Evolutionary conservation across 352 stramenopile species (phyloP), one percentile per base, ranked within the genome.

Genomic region (Globisporangium lucens): DNA sequence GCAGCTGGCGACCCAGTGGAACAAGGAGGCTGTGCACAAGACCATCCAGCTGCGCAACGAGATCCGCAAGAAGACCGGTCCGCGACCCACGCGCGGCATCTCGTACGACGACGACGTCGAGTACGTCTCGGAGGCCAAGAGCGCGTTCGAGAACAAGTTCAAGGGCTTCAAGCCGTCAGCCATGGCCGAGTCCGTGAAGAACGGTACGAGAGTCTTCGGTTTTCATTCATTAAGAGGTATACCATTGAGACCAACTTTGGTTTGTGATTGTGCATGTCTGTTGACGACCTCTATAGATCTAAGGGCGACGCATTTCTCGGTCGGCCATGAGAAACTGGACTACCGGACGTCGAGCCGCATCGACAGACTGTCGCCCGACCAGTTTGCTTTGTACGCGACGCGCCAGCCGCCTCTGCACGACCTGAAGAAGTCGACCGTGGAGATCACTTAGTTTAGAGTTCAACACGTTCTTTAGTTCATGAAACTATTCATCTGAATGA

Each of bases 81-180:
- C 80, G 13, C 73, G 75, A 10, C 75, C 76, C 29, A 87, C 82
- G 27, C 72, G 78, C 58, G 80, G 82, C 22, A 89, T 91, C 70
- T 89, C 84, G 17, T 91, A 88, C 56, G 83, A 95, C 52, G 85
- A 94, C 35, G 77, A 91, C 38, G 75, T 93, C 15, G 79, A 90
- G 63, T 95, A 95, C 67, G 56, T 93, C 8, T 94, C 84, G 24
- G 83, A 92, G 65, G 72, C 79, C 63, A 93, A 89, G 66, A 88
- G 80, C 51, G 74, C 78, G 57, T 93, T 80, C 66, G 77, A 82
- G 62, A 89, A 92, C 73, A 92, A 92, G 63, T 78, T 76, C 49
- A 89, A 86, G 61, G 76, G 75, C 17, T 78, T 87, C 71, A 93
- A 91, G 65, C 77, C 83, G 52, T 90, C 82, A 22, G 71, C 89